Base-by-base conservation (phyloP, 495 filamentous ascomycete species). In the Tuber borchii region DNA sequence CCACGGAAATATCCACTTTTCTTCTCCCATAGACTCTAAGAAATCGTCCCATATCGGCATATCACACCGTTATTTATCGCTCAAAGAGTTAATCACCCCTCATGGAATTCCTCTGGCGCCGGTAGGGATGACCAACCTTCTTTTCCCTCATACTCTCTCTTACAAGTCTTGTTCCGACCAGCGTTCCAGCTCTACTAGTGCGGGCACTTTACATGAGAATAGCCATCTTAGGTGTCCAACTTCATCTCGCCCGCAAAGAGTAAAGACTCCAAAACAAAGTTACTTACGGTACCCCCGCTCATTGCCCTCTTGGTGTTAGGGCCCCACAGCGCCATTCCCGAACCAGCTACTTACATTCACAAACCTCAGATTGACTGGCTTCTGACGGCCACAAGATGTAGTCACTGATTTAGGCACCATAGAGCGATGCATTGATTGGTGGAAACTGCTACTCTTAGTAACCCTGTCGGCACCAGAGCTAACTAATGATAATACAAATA, bases 331-430 rank as follows among this genome's bases (percentile, higher is more conserved):
- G 31, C 70, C 74, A 71, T 78, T 74, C 77, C 77, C 65, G 42
- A 79, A 79, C 73, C 73, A 73, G 78, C 76, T 75, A 45, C 78
- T 72, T 72, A 79, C 77, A 79, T 71, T 79, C 76, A 74, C 39
- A 26, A 77, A 78, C 51, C 31, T 44, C 44, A 69, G 43, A 44
- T 75, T 61, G 39, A 40, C 74, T 77, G 76, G 69, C 45, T 42
- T 77, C 31, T 70, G 77, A 26, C 74, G 46, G 69, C n/a, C 61
- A 34, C 72, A 69, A 37, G 71, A 79, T 79, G 78, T 73, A 79
- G 78, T 71, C 78, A 79, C n/a, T 45, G 4, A 65, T 65, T 65
- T 34, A 7, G 51, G 51, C 16, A 34, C 14, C 16, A 78, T 72
- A 74, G 37, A 75, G 42, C 44, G 14, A 26, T 34, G 26, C 26